Conservation (phyloP, 2,329 filamentous ascomycete genomes). For the Ramularia endophylla region DNA sequence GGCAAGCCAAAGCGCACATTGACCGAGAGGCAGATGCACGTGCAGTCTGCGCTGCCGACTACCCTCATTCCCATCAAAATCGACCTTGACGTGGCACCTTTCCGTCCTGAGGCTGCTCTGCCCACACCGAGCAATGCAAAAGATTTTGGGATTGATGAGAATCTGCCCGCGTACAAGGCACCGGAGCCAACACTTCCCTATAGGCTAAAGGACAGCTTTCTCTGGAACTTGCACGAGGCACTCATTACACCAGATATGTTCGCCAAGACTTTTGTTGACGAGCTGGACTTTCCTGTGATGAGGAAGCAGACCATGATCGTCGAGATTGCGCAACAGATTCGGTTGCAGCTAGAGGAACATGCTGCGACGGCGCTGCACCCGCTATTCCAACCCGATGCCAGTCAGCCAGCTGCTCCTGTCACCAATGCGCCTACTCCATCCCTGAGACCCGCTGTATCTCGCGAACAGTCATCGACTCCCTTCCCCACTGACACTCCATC, state of each 20-base stretch:
- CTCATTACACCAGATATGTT: conserved; percentile 94
- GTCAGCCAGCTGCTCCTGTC: conserved; percentile 24
- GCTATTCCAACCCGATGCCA: conserved; percentile 63
- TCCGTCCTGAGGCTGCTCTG: conserved; percentile 60
- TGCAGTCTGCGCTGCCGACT: conserved; percentile 70
- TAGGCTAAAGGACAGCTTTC: conserved; percentile 86
- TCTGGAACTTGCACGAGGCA: conserved; percentile 96
- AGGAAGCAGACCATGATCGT: conserved; percentile 56
- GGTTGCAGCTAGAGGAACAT: conserved; percentile 92
- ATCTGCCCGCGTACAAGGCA: conserved; percentile 69
- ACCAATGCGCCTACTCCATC: conserved; percentile 27
- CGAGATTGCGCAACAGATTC: conserved; percentile 89
- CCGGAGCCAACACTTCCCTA: conserved; percentile 78
- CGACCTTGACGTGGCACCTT: conserved; percentile 83
- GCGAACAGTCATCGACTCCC: conserved; percentile 46
- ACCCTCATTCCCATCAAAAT: conserved; percentile 95
- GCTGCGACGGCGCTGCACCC: conserved; percentile 91
- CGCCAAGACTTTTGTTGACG: conserved; percentile 81
- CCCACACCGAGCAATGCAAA: conserved; percentile 56
- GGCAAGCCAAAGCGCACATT: conserved; percentile 54
- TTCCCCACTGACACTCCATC: conserved; percentile 25
- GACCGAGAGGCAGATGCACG: conserved; percentile 56
- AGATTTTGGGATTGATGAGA: conserved; percentile 60
- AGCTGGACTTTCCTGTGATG: conserved; percentile 81
- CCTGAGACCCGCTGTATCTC: conserved; percentile 39